A percentile compares a stretch with the other conserved stretches of the same genome.
phyloP scores from a whole-genome alignment of 176 grass and related monocot genomes.

The Miscanthus lutarioriparius region DNA sequence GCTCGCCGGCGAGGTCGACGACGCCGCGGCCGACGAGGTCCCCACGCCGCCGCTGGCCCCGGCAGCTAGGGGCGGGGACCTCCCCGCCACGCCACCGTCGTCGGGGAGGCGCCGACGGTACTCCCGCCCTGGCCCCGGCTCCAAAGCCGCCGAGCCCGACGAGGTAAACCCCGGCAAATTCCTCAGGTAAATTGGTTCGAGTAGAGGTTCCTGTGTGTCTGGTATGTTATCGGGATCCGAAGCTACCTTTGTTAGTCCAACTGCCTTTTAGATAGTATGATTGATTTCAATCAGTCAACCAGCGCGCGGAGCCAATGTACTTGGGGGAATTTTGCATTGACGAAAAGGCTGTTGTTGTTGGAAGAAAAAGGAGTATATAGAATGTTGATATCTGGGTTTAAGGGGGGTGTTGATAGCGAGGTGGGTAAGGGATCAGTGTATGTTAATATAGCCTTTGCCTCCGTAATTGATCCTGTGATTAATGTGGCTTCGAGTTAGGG shows the following conservation, averaged over 20 bases:
- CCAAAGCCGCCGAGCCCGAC: constrained; percentile 47
- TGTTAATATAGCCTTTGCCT: neutral
- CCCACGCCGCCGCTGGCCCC: neutral
- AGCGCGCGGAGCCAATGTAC: neutral
- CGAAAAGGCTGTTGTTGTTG: neutral
- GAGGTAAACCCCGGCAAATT: constrained; percentile 46
- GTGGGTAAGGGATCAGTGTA: neutral
- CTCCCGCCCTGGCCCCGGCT: constrained; percentile 44
- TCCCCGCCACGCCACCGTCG: constrained; percentile 13
- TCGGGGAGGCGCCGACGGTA: constrained; percentile 46
- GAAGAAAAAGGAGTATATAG: neutral
- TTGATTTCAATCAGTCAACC: neutral
- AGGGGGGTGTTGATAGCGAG: neutral
- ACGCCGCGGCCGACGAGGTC: constrained; percentile 61
- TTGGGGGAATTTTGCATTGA: neutral
- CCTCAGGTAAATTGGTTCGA: neutral
- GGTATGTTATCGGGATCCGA: neutral
- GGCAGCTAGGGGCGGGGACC: neutral
- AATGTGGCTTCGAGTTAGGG: neutral
- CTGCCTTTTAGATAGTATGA: neutral
- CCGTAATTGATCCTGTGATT: neutral
- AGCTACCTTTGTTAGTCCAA: neutral
- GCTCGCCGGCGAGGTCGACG: constrained; percentile 83
- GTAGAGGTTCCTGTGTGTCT: neutral
- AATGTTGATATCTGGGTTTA: neutral